Evolutionary conservation across 2,329 filamentous ascomycete species (phyloP).

Genomic region (Calonectria pseudoreteaudii): DNA sequence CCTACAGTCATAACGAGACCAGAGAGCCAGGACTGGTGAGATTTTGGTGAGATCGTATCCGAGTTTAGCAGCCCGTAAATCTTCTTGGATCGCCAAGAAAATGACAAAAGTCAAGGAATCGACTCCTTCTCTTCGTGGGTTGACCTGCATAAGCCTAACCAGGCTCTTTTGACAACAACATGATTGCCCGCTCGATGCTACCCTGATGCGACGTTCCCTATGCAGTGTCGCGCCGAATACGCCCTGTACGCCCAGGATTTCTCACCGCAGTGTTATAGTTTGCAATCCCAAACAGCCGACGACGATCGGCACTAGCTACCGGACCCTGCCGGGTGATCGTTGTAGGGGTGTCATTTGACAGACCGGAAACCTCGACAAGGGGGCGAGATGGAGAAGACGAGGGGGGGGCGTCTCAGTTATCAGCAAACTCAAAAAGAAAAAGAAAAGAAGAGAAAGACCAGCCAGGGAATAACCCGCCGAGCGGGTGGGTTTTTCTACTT

Average conservation of each 20-base stretch:
- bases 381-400: background rate
- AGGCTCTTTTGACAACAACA: background rate
- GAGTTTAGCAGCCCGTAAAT: background rate
- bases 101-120: background rate
- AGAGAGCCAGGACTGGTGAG: background rate
- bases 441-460: background rate
- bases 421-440: background rate
- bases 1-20: background rate
- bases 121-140: background rate
- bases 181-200: conserved; percentile 4
- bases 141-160: background rate
- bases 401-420: background rate
- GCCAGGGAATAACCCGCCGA: background rate
- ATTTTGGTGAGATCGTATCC: background rate
- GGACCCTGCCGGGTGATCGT: conserved; percentile 9
- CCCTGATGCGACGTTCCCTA: background rate
- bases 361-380: background rate
- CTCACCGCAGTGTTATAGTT: conserved; percentile 9
- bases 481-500: background rate
- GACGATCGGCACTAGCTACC: conserved; percentile 8
- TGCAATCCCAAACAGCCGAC: conserved; percentile 3
- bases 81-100: conserved; percentile 2
- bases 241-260: background rate
- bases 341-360: conserved; percentile 11
- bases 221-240: background rate